A percentile compares a stretch with the other conserved stretches of the same genome.
phyloP scores from a whole-genome alignment of 352 stramenopile genomes.

The Albugo laibachii region DNA sequence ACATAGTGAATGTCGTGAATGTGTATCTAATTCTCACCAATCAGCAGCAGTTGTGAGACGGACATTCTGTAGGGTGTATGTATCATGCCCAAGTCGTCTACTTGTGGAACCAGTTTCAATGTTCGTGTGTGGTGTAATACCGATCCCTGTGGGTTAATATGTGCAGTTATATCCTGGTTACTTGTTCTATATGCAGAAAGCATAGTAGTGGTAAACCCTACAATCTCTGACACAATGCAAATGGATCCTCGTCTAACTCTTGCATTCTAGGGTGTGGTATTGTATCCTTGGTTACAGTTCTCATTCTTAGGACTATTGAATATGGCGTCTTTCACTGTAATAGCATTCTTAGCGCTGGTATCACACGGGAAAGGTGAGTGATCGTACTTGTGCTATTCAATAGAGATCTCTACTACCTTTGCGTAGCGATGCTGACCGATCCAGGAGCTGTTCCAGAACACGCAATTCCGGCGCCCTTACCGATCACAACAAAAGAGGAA shows the following conservation, averaged over 20 bases:
- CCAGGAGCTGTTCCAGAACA: conserved; percentile 91
- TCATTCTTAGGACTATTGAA: conserved; percentile 45
- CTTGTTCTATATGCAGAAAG: conserved; percentile 84
- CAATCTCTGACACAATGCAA: background rate
- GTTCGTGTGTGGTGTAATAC: conserved; percentile 79
- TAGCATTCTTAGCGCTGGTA: conserved; percentile 80
- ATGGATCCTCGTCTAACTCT: background rate
- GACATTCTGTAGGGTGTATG: too few species aligned
- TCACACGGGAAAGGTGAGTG: conserved; percentile 85
- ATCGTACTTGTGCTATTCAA: background rate
- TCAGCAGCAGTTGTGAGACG: too few species aligned
- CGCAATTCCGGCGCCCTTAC: conserved; percentile 71
- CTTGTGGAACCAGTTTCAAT: conserved; percentile 61
- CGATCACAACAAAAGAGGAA: conserved; percentile 57
- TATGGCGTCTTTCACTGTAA: conserved; percentile 31
- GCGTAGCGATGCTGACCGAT: conserved; percentile 92
- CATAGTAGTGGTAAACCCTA: conserved; percentile 52
- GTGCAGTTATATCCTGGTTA: conserved; percentile 77
- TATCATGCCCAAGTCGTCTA: background rate
- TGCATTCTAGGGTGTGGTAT: conserved; percentile 42
- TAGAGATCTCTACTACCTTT: background rate
- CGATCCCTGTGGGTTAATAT: conserved; percentile 82
- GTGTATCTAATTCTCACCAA: too few species aligned
- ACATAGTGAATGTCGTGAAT: too few species aligned
- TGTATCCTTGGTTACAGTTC: conserved; percentile 82